These are phyloP conservation scores for Magnolia officinalis DNA, from an alignment of 164 flowering plant genomes.

Conservation along the genomic window DNA sequence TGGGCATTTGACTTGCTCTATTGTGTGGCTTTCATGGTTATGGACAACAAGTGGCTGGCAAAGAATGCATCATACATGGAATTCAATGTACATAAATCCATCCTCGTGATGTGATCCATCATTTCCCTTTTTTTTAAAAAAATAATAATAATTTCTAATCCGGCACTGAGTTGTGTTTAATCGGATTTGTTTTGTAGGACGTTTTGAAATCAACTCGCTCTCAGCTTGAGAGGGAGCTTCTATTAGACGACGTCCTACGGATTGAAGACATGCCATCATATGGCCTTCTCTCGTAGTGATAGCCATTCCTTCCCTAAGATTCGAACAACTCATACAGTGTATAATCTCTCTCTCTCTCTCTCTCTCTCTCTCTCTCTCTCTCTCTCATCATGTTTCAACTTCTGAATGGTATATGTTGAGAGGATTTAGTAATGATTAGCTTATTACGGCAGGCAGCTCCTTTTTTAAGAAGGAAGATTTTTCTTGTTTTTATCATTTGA, in stretches of 20 bases:
- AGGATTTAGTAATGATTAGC: too few species aligned
- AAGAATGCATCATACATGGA: conserved; percentile 90
- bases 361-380: too few species aligned
- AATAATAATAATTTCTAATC: too few species aligned
- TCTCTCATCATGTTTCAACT: too few species aligned
- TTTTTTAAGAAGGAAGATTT: too few species aligned
- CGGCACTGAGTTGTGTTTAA: not conserved
- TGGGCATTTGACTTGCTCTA: conserved; percentile 93
- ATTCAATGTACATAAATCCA: conserved; percentile 58
- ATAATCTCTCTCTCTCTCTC: too few species aligned
- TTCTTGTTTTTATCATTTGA: too few species aligned
- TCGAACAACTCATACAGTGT: too few species aligned
- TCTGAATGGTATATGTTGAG: too few species aligned
- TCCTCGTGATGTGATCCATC: not conserved
- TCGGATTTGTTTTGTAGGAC: conserved; percentile 35
- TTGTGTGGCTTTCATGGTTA: conserved; percentile 76
- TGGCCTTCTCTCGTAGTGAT: conserved; percentile 45
- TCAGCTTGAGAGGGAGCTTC: conserved; percentile 72
- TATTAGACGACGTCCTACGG: conserved; percentile 62
- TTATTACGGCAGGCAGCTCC: too few species aligned
- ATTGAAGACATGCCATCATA: conserved; percentile 89
- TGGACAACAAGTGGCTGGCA: conserved; percentile 88
- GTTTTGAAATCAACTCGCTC: conserved; percentile 59
- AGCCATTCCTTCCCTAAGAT: not conserved
- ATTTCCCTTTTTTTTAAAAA: not conserved